Percentiles rank a stretch among this genome's conserved stretches.
Conservation (phyloP, 768 basidiomycete species). For the Lactifluus piperatus region DNA sequence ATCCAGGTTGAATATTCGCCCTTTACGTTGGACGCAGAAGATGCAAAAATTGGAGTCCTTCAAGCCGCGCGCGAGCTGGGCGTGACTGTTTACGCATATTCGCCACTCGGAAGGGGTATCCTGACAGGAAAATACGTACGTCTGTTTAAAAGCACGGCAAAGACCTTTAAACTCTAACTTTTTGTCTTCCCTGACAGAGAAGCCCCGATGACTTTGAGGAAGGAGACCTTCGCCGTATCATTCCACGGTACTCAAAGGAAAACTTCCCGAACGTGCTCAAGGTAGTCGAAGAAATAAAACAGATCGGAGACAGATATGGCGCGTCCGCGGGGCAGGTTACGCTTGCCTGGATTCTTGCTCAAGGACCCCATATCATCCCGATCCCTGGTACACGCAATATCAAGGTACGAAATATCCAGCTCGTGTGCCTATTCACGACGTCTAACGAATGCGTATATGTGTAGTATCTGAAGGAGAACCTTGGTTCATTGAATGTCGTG, state of each 20-base stretch:
- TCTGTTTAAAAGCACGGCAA: not conserved
- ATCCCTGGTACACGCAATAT: constrained; percentile 40
- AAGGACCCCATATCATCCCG: constrained; percentile 38
- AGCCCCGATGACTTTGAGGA: constrained; percentile 35
- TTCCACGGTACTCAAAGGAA: constrained; percentile 34
- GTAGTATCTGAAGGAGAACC: constrained; percentile 15
- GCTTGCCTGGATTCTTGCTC: constrained; percentile 43
- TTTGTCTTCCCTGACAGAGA: constrained; percentile 22
- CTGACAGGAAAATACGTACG: constrained; percentile 38
- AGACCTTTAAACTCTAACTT: not conserved
- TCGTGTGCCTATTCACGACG: not conserved
- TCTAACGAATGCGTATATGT: not conserved
- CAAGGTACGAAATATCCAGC: constrained; percentile 21
- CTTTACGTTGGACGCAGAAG: constrained; percentile 31
- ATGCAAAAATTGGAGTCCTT: constrained; percentile 27
- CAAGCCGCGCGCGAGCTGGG: constrained; percentile 33
- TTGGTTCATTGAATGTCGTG: constrained; percentile 4
- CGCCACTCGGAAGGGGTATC: constrained; percentile 42
- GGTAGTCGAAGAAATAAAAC: constrained; percentile 31
- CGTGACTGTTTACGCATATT: constrained; percentile 34
- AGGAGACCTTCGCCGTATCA: constrained; percentile 29
- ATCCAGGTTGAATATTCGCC: constrained; percentile 33
- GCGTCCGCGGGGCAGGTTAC: constrained; percentile 39
- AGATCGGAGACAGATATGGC: constrained; percentile 31
- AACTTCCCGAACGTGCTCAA: constrained; percentile 39